phyloP scores from a whole-genome alignment of 1,139 yeast genomes.

The Candida frijolesensis region DNA sequence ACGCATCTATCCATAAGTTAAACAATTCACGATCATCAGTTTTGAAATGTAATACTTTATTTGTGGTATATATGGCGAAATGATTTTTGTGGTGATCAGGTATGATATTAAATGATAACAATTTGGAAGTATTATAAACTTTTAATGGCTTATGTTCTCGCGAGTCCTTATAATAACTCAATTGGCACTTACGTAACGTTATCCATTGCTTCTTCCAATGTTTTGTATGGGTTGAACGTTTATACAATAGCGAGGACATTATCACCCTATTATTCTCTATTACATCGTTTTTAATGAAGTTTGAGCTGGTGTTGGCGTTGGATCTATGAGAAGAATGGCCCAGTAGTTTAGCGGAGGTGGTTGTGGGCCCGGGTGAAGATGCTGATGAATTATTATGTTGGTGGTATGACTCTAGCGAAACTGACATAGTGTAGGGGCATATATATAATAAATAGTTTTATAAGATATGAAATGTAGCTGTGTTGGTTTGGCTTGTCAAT shows the following conservation, averaged over 20 bases:
- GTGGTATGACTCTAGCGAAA: background rate
- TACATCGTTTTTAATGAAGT: background rate
- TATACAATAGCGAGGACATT: slow-evolving; percentile 21
- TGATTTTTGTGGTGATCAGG: slow-evolving; percentile 37
- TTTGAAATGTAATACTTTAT: slow-evolving; percentile 45
- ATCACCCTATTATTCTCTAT: slow-evolving; percentile 17
- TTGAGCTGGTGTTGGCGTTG: background rate
- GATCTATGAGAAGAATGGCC: background rate
- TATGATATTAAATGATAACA: slow-evolving; percentile 26
- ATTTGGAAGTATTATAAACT: slow-evolving; percentile 34
- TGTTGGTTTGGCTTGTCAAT: too few species aligned
- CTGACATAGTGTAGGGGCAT: background rate
- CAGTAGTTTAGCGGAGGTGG: background rate
- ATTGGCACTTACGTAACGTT: slow-evolving; percentile 55
- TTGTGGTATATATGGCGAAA: slow-evolving; percentile 44
- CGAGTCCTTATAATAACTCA: slow-evolving; percentile 60
- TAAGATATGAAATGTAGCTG: too few species aligned
- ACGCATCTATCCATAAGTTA: slow-evolving; percentile 43
- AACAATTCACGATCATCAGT: slow-evolving; percentile 37
- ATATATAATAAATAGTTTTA: too few species aligned
- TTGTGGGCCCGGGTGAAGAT: background rate
- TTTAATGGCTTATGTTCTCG: slow-evolving; percentile 57
- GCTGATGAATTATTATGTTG: background rate
- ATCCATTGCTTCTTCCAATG: slow-evolving; percentile 60
- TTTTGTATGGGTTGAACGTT: slow-evolving; percentile 26